Conservation (phyloP, 805 yeast species). For the Myxozyma sirexii region DNA sequence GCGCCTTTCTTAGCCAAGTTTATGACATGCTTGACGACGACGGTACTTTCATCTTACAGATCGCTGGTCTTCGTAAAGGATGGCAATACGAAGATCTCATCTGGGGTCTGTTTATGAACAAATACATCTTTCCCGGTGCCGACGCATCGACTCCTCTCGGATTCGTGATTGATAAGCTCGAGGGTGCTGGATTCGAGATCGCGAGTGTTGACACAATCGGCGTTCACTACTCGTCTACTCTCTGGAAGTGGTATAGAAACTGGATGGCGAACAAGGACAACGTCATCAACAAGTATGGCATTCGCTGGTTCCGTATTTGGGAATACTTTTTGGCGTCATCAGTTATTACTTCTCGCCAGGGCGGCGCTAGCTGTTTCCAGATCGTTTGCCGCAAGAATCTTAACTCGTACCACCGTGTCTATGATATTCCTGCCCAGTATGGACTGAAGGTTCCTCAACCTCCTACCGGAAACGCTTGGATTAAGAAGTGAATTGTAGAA, state of each 20-base stretch:
- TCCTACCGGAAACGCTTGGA: conserved; percentile 33
- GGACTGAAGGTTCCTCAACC: conserved; percentile 58
- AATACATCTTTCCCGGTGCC: conserved; percentile 95
- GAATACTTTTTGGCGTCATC: conserved; percentile 84
- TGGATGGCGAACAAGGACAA: conserved; percentile 83
- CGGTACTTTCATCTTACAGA: conserved; percentile 83
- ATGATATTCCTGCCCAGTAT: conserved; percentile 75
- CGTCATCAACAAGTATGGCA: conserved; percentile 77
- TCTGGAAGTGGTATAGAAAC: conserved; percentile 94
- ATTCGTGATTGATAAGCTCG: conserved; percentile 74
- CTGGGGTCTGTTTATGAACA: conserved; percentile 97
- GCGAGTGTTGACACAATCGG: conserved; percentile 85
- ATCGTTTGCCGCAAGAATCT: conserved; percentile 87
- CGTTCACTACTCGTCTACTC: conserved; percentile 86
- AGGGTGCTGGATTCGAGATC: conserved; percentile 83
- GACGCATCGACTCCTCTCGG: conserved; percentile 94
- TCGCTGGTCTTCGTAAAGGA: conserved; percentile 84
- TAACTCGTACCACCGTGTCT: conserved; percentile 80
- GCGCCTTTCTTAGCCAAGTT: conserved; percentile 74
- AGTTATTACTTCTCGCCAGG: conserved; percentile 85
- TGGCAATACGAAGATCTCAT: conserved; percentile 94
- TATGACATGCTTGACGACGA: conserved; percentile 88
- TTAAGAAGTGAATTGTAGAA: conserved; percentile 1
- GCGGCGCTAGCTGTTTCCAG: conserved; percentile 90
- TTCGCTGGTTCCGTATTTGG: conserved; percentile 92